Conservation (phyloP, 768 basidiomycete genomes). For the Trametes punicea region DNA sequence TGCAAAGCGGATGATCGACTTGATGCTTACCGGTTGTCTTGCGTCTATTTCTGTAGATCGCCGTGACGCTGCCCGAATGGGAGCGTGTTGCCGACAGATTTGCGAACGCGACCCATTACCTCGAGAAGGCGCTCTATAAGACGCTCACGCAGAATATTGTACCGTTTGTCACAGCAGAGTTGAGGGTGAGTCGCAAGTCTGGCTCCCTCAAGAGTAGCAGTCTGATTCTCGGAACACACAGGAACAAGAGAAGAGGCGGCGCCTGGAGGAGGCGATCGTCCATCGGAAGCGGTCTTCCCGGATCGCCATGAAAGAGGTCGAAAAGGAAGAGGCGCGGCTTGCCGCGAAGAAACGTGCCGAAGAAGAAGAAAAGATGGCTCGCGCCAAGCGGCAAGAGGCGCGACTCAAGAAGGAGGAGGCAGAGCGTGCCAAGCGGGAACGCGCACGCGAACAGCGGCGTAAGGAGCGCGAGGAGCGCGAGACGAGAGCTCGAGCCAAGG, state of each 20-base stretch:
- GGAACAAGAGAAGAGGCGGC: conserved; percentile 62
- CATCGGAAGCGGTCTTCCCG: conserved; percentile 91
- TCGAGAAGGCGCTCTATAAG: conserved; percentile 78
- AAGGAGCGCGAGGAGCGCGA: conserved; percentile 43
- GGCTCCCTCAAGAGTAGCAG: neutral
- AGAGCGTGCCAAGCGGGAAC: conserved; percentile 46
- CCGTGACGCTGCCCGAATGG: conserved; percentile 83
- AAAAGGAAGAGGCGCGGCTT: conserved; percentile 68
- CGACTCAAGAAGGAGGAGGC: conserved; percentile 38
- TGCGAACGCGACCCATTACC: conserved; percentile 69
- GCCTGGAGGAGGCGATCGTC: conserved; percentile 68
- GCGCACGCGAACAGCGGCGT: conserved; percentile 51
- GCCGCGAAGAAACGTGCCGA: conserved; percentile 60
- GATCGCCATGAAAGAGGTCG: conserved; percentile 76
- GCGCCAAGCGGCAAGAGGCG: conserved; percentile 49
- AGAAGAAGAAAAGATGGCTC: conserved; percentile 63
- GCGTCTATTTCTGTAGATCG: conserved; percentile 50
- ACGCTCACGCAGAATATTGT: conserved; percentile 62
- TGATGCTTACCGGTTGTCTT: neutral
- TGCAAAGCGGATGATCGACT: neutral
- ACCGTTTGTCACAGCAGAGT: conserved; percentile 63
- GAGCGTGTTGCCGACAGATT: conserved; percentile 74
- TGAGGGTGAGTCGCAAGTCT: conserved; percentile 47
- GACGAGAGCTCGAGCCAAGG: conserved; percentile 30
- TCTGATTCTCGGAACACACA: conserved; percentile 25